Conservation (phyloP, 73 alveolate genomes). For the Stentor roeselii region DNA sequence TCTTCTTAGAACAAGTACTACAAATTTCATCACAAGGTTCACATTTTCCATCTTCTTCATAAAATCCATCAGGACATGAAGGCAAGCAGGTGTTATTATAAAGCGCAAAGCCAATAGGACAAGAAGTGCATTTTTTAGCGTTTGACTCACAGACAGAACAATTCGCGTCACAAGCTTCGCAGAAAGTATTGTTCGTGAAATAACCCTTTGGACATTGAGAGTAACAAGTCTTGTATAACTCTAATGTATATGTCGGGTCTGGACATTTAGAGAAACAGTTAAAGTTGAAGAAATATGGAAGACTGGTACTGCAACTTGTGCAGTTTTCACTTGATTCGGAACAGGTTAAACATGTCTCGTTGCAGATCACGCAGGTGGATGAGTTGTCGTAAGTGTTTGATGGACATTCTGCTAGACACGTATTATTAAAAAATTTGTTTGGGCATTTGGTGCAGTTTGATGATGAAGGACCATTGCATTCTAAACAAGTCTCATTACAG, state of each 20-base stretch:
- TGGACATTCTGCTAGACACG: conserved; percentile 16
- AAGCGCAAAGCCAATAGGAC: background rate
- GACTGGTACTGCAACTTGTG: background rate
- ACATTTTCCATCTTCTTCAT: background rate
- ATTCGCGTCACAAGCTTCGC: background rate
- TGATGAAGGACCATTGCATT: conserved; percentile 2
- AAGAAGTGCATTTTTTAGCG: background rate
- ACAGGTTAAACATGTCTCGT: background rate
- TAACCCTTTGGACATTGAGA: background rate
- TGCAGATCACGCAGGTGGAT: background rate
- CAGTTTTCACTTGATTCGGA: background rate
- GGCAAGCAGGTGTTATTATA: background rate
- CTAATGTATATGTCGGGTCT: background rate
- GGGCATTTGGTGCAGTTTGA: background rate
- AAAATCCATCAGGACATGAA: background rate
- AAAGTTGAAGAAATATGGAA: background rate
- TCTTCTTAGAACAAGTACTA: background rate
- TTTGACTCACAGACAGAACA: background rate
- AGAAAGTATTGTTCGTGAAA: background rate
- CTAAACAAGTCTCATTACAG: background rate
- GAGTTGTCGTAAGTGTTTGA: background rate
- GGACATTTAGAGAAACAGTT: background rate
- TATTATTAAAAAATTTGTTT: background rate
- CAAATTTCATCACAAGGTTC: background rate
- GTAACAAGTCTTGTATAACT: background rate